Conservation (phyloP, 257 asterid species). For the Linderniella brevidens region DNA sequence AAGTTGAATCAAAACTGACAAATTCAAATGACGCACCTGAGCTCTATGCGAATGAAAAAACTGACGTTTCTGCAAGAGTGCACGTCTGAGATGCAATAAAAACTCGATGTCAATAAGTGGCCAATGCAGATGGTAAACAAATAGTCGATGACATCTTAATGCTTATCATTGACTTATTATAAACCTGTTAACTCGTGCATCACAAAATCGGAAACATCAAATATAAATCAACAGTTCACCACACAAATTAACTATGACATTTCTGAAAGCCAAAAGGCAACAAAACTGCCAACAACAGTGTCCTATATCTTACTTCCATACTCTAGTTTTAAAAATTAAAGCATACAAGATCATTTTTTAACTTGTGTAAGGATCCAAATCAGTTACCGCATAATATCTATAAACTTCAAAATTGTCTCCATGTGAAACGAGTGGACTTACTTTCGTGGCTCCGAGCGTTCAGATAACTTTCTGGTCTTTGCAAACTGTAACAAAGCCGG, state of each 20-base stretch:
- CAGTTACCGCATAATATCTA: background rate
- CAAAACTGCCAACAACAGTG: too few species aligned
- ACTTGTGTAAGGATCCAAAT: background rate
- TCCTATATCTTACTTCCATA: too few species aligned
- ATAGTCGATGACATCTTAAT: too few species aligned
- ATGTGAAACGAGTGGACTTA: constrained; percentile 18
- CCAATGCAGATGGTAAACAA: too few species aligned
- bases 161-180: too few species aligned
- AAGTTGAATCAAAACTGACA: background rate
- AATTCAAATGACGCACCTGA: constrained; percentile 42
- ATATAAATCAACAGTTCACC: too few species aligned
- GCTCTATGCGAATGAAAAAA: constrained; percentile 99
- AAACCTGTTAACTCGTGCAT: too few species aligned
- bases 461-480: constrained; percentile 81
- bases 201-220: too few species aligned
- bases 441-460: constrained; percentile 88
- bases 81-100: constrained; percentile 37
- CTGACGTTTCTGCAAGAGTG: constrained; percentile 87
- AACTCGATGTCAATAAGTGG: background rate
- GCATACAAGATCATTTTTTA: too few species aligned
- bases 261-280: too few species aligned
- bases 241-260: too few species aligned
- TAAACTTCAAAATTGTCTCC: background rate
- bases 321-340: too few species aligned
- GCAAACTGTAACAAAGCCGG: constrained; percentile 75